Evolutionary conservation across 2,329 filamentous ascomycete genomes (phyloP).

Genomic region (Grosmannia huntii): DNA sequence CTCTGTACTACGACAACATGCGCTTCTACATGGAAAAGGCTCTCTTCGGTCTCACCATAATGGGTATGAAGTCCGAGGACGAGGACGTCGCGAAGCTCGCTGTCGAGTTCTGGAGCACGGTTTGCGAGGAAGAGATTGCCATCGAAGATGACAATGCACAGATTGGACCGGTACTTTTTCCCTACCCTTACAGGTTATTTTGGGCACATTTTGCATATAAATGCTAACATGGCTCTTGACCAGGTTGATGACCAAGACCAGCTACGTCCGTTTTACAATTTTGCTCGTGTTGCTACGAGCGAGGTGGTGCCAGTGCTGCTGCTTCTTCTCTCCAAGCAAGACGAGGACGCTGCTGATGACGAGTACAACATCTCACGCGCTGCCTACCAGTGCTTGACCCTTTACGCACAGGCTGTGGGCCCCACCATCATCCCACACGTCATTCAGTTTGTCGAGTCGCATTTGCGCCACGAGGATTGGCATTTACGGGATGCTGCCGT

Average conservation of each 20-base stretch:
- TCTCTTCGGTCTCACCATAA: constrained; percentile 89
- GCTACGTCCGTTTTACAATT: constrained; percentile 89
- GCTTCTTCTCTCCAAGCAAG: constrained; percentile 83
- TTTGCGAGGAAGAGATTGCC: constrained; percentile 95
- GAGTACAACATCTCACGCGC: constrained; percentile 96
- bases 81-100: constrained; percentile 97
- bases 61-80: constrained; percentile 96
- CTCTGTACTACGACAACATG: constrained; percentile 98
- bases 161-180: constrained; percentile 29
- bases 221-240: neutral
- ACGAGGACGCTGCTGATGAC: constrained; percentile 91
- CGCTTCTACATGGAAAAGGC: constrained; percentile 99
- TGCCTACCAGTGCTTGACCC: constrained; percentile 89
- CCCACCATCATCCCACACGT: constrained; percentile 75
- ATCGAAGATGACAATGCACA: constrained; percentile 95
- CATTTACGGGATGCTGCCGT: constrained; percentile 90
- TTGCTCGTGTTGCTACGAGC: constrained; percentile 79
- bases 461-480: constrained; percentile 87
- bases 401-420: constrained; percentile 87
- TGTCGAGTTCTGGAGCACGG: constrained; percentile 99
- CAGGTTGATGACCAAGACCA: constrained; percentile 60
- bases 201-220: neutral
- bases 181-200: constrained; percentile 3
- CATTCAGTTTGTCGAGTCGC: constrained; percentile 79
- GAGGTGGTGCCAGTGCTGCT: constrained; percentile 92